Conservation (phyloP, 2,329 filamentous ascomycete genomes). For the Aspergillus sp. region DNA sequence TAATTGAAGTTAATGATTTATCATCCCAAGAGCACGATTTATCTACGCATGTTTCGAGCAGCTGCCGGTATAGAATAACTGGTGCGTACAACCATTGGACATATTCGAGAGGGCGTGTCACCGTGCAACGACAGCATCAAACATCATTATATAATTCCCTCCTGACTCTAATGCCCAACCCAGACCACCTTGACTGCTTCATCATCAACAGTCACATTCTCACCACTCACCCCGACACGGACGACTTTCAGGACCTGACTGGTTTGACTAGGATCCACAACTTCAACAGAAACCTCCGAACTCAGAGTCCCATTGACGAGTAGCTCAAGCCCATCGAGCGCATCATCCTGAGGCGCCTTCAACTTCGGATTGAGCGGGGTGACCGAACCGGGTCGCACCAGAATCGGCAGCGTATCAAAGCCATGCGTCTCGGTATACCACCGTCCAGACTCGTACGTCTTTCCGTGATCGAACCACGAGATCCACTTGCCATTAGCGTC, state of each 20-base stretch:
- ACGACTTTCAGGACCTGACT: conserved; percentile 24
- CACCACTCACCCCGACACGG: conserved; percentile 11
- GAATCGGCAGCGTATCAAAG: conserved; percentile 58
- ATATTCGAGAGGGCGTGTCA: no score
- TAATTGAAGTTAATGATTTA: neutral
- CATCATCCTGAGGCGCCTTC: conserved; percentile 25
- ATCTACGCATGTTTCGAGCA: neutral
- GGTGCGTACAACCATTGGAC: no score
- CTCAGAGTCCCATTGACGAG: conserved; percentile 27
- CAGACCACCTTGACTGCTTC: conserved; percentile 23
- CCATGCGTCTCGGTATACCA: conserved; percentile 62
- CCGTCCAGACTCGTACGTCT: conserved; percentile 38
- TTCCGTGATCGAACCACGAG: conserved; percentile 47
- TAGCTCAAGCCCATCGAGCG: conserved; percentile 28
- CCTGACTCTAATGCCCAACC: conserved; percentile 11
- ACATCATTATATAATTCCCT: neutral
- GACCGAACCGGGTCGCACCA: conserved; percentile 50
- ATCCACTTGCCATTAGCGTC: conserved; percentile 48
- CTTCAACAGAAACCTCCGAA: conserved; percentile 19
- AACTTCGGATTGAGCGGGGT: conserved; percentile 27
- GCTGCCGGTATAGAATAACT: neutral
- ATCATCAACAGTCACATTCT: conserved; percentile 16
- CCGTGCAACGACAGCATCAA: no score
- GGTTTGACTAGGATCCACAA: conserved; percentile 25
- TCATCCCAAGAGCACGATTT: no score